Evolutionary conservation across 2,329 filamentous ascomycete species (phyloP).

Genomic region (Grosmannia penicillata): DNA sequence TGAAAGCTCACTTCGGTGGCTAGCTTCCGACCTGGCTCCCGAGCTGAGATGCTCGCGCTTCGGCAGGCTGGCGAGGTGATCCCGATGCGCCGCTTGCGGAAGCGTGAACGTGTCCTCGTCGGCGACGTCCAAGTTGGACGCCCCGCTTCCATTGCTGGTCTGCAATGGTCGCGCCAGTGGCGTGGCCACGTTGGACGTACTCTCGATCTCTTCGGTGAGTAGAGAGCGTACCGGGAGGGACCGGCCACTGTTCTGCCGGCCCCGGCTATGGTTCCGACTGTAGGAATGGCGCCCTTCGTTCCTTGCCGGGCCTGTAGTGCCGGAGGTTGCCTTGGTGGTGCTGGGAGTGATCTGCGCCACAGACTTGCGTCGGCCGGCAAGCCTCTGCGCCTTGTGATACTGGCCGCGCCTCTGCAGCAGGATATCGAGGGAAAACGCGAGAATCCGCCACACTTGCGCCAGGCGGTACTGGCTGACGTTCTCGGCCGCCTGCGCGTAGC

Average conservation of each 20-base stretch:
- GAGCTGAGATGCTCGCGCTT: slow-evolving; percentile 33
- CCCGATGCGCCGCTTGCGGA: slow-evolving; percentile 30
- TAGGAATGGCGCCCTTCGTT: no score
- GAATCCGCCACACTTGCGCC: slow-evolving; percentile 48
- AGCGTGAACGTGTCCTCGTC: slow-evolving; percentile 29
- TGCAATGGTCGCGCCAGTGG: slow-evolving; percentile 30
- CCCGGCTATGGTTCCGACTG: no score
- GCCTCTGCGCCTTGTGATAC: slow-evolving; percentile 38
- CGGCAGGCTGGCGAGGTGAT: slow-evolving; percentile 12
- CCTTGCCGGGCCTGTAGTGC: no score
- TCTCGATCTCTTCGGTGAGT: slow-evolving; percentile 41
- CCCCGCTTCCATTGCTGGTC: background rate
- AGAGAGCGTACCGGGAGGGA: slow-evolving; percentile 25
- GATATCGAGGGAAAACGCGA: slow-evolving; percentile 40
- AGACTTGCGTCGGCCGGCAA: no score
- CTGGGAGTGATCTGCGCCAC: background rate
- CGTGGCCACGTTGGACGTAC: slow-evolving; percentile 47
- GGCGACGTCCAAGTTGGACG: background rate
- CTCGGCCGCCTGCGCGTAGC: slow-evolving; percentile 43
- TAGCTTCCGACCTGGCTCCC: slow-evolving; percentile 32
- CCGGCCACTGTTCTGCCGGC: background rate
- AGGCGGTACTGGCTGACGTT: slow-evolving; percentile 40
- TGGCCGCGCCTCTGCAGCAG: slow-evolving; percentile 39
- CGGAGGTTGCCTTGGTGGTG: background rate
- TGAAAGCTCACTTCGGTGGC: slow-evolving; percentile 31